Evolutionary conservation across 371 early-diverging fungal genomes (phyloP), one percentile per base, ranked within the genome.

Genomic region (Mucor sp.): DNA sequence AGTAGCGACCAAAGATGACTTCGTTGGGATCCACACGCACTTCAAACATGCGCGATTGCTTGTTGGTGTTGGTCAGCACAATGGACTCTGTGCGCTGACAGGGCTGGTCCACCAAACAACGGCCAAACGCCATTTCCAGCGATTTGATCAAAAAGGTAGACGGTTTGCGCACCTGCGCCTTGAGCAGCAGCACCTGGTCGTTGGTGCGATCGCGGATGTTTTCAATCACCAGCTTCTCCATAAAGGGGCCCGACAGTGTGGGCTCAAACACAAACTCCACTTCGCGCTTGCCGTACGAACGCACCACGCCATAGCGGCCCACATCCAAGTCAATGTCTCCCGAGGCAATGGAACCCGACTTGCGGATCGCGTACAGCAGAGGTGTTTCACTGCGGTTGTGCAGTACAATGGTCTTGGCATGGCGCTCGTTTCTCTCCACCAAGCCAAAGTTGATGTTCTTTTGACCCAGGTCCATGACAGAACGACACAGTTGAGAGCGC

Each of bases 401-500:
- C 28, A 99, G 85, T 0, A 97, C 87, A 48, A 99, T 91, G 1
- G 92, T 91, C 71, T 97, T 97, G 15, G 90, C 89, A 67, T 95
- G 89, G 0, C 89, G 75, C 74, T 98, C 97, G 65, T 93, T 93
- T 65, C 93, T 91, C 67, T 95, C 95, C 60, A 98, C 84, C 14
- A 87, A 74, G 14, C 99, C 99, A 76, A 99, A 97, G 67, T 98
- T 98, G 78, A 98, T 97, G 74, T 96, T 94, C 75, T 93, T 94
- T 74, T 99, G 99, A 12, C 96, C 96, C 2, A 99, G 79, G 50
- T 97, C 98, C 90, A 98, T 92, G 33, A 91, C 84, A 2, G 96
- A 93, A 21, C 93, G 85, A 67, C 91, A 93, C 3, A 98, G 80
- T 4, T 93, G 88, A 5, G 92, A 90, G 21, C 96, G 90, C 2